Conservation (phyloP, 805 yeast genomes). For the Kuraishia borneana region DNA sequence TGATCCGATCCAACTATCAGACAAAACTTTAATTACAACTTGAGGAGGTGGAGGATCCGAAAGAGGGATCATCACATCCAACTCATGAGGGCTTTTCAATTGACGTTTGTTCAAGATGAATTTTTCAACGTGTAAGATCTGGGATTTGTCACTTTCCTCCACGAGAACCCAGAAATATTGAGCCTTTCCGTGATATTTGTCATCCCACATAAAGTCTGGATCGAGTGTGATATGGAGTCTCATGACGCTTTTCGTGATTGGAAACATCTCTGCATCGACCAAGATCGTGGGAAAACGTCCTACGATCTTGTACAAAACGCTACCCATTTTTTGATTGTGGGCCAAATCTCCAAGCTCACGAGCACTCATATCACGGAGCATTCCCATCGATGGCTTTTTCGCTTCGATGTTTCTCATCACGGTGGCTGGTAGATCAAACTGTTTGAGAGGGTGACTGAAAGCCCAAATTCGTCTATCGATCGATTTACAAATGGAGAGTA, state of each 20-base stretch:
- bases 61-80: slow-evolving; percentile 90
- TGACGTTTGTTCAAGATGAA: slow-evolving; percentile 55
- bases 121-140: slow-evolving; percentile 73
- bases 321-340: slow-evolving; percentile 71
- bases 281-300: slow-evolving; percentile 66
- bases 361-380: slow-evolving; percentile 59
- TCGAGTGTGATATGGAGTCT: slow-evolving; percentile 60
- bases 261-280: slow-evolving; percentile 76
- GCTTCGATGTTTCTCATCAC: slow-evolving; percentile 51
- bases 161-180: slow-evolving; percentile 90
- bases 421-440: slow-evolving; percentile 68
- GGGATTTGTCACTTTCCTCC: slow-evolving; percentile 69
- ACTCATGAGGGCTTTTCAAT: slow-evolving; percentile 39
- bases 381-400: slow-evolving; percentile 60
- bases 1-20: slow-evolving; percentile 86
- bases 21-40: slow-evolving; percentile 63
- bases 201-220: slow-evolving; percentile 84
- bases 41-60: slow-evolving; percentile 88
- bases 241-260: slow-evolving; percentile 80
- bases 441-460: slow-evolving; percentile 80
- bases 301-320: slow-evolving; percentile 43
- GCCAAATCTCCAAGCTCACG: slow-evolving; percentile 83
- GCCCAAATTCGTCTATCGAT: slow-evolving; percentile 83
- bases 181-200: slow-evolving; percentile 65
- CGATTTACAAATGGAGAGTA: slow-evolving; percentile 77